phyloP scores from a whole-genome alignment of 2,329 filamentous ascomycete species.

The Colletotrichum nymphaeae region DNA sequence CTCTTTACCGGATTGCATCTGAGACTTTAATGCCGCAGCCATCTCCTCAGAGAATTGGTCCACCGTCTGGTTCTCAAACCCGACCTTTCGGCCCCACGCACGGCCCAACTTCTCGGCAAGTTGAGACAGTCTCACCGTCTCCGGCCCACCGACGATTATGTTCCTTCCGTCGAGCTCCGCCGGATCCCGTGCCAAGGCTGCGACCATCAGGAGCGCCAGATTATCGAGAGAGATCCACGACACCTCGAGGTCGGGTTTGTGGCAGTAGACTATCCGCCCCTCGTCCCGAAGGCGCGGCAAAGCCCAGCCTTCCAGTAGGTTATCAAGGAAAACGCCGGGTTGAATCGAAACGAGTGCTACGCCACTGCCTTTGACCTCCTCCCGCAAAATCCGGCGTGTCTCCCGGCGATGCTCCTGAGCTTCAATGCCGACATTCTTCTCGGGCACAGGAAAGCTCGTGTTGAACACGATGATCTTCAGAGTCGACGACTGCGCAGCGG shows the following conservation, averaged over 20 bases:
- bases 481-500: slow-evolving; percentile 67
- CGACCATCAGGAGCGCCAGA: not conserved
- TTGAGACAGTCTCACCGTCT: not conserved
- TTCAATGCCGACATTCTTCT: slow-evolving; percentile 38
- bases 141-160: not conserved
- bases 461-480: slow-evolving; percentile 41
- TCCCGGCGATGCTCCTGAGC: slow-evolving; percentile 45
- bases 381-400: slow-evolving; percentile 46
- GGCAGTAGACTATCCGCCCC: not conserved
- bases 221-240: not conserved
- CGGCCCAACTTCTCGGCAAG: not conserved
- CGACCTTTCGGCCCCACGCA: not conserved
- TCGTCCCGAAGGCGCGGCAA: slow-evolving; percentile 37
- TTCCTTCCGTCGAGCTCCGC: not conserved
- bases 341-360: slow-evolving; percentile 48
- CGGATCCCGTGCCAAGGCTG: not conserved
- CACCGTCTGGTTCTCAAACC: not conserved
- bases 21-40: not conserved
- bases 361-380: slow-evolving; percentile 32
- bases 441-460: slow-evolving; percentile 43
- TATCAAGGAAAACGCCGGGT: slow-evolving; percentile 52
- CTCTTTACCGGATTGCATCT: slow-evolving; percentile 45
- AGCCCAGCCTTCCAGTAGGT: slow-evolving; percentile 52
- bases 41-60: not conserved
- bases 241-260: not conserved